Conservation (phyloP, 164 flowering plant species). For the Tetracentron sinense region DNA sequence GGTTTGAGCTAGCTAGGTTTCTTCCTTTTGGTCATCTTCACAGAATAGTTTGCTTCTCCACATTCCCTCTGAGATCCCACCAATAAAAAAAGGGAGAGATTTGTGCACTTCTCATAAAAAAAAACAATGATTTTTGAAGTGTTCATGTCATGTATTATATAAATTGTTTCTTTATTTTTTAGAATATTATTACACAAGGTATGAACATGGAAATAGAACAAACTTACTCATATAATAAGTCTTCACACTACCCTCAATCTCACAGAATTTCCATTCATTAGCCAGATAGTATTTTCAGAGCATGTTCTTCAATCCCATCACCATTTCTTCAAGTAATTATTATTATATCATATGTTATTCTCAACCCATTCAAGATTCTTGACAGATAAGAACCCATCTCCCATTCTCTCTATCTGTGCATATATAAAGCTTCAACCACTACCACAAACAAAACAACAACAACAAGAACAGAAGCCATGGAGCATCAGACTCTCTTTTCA, state of each 20-base stretch:
- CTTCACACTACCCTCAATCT: not conserved
- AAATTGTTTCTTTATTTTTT: not conserved
- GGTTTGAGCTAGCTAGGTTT: no score
- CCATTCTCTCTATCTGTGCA: not conserved
- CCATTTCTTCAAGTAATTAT: no score
- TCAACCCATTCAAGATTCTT: no score
- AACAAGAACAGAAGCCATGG: slow-evolving; percentile 8
- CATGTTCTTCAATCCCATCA: no score
- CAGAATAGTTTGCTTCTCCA: no score
- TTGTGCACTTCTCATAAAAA: no score
- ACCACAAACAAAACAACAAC: not conserved
- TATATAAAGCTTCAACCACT: slow-evolving; percentile 1
- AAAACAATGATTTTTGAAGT: not conserved
- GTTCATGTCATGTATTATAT: not conserved
- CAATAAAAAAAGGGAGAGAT: no score
- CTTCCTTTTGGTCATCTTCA: no score
- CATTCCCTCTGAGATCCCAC: no score
- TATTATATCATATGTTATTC: no score
- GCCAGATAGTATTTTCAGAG: no score
- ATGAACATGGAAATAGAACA: not conserved
- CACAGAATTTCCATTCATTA: slow-evolving; percentile 1
- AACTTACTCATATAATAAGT: not conserved
- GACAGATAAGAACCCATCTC: slow-evolving; percentile 17
- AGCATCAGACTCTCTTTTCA: slow-evolving; percentile 6
- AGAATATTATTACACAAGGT: not conserved